A percentile compares a stretch with the other conserved stretches of the same genome.
phyloP scores from a whole-genome alignment of 1,284 basidiomycete species.

The Pisolithus thermaeus region DNA sequence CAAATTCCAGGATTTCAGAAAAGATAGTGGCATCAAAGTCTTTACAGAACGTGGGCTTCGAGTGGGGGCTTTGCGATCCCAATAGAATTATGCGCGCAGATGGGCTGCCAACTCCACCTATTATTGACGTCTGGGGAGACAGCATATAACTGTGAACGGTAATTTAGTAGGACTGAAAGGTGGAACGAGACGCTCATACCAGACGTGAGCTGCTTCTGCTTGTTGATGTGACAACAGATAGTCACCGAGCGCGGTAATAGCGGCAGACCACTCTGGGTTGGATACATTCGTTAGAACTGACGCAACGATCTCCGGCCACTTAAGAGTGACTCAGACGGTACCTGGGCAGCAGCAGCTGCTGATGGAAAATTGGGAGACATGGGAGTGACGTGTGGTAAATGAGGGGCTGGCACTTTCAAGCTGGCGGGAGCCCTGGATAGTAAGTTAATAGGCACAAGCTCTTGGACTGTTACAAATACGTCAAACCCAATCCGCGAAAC shows the following conservation, averaged over 20 bases:
- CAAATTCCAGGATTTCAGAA: conserved; percentile 92
- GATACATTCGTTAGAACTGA: conserved; percentile 79
- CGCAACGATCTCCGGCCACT: conserved; percentile 85
- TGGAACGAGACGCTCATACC: conserved; percentile 44
- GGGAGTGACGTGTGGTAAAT: conserved; percentile 45
- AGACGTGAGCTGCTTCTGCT: conserved; percentile 85
- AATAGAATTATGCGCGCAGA: conserved; percentile 61
- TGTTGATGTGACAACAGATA: conserved; percentile 69
- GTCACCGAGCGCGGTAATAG: conserved; percentile 85
- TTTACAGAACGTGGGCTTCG: conserved; percentile 50
- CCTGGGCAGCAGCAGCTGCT: conserved; percentile 34
- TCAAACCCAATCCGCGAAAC: conserved; percentile 4
- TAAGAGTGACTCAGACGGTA: conserved; percentile 54
- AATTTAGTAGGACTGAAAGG: conserved; percentile 7
- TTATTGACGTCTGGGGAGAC: conserved; percentile 75
- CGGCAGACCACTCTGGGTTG: conserved; percentile 58
- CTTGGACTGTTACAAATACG: conserved; percentile 54
- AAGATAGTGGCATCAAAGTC: conserved; percentile 81
- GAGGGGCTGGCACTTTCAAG: conserved; percentile 35
- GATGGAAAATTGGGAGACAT: conserved; percentile 59
- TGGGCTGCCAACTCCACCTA: conserved; percentile 63
- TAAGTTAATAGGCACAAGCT: conserved; percentile 60
- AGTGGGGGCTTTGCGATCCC: conserved; percentile 56
- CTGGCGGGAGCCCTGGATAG: conserved; percentile 35
- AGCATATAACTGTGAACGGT: conserved; percentile 68